These are phyloP conservation scores for Bolboschoenus planiculmis DNA, from an alignment of 176 grass and related monocot genomes.

Conservation along the genomic window DNA sequence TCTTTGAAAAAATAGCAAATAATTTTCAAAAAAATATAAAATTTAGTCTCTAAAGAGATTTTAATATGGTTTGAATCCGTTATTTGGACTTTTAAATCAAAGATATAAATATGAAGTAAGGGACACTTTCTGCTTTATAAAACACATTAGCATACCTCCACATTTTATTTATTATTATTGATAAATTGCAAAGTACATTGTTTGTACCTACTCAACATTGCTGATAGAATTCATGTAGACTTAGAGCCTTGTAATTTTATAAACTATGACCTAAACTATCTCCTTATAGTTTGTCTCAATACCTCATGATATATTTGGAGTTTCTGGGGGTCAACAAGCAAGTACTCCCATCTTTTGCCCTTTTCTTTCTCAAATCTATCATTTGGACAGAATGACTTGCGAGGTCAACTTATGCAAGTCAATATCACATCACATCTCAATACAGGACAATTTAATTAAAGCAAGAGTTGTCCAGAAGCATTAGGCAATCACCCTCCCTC, in stretches of 20 bases:
- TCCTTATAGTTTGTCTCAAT: not conserved
- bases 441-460: not conserved
- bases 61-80: too few species aligned
- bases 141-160: too few species aligned
- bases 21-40: too few species aligned
- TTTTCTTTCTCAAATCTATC: not conserved
- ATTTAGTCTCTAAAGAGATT: too few species aligned
- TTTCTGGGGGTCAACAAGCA: not conserved
- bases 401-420: not conserved
- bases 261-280: too few species aligned
- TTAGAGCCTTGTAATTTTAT: not conserved
- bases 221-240: too few species aligned
- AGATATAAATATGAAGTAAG: too few species aligned
- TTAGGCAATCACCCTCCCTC: not conserved
- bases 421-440: not conserved
- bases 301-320: not conserved
- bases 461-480: not conserved
- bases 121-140: too few species aligned
- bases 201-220: not conserved
- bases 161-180: not conserved
- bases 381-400: not conserved
- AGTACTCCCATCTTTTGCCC: not conserved
- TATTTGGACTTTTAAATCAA: too few species aligned
- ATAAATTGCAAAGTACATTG: not conserved
- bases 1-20: too few species aligned